Evolutionary conservation across 257 asterid species (phyloP).

Genomic region (Mitragyna speciosa): DNA sequence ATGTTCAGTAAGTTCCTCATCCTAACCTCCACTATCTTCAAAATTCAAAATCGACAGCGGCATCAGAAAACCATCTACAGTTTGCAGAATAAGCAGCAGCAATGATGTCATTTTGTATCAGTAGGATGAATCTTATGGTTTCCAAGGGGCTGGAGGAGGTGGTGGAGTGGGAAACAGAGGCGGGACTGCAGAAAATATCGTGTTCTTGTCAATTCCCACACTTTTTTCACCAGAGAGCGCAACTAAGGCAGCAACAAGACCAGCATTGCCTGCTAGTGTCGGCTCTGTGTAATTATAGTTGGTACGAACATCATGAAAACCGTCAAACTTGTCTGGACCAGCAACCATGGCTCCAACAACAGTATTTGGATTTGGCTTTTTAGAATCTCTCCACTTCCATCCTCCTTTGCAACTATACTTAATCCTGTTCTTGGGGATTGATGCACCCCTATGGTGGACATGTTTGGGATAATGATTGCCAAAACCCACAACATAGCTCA

Average conservation of each 20-base stretch:
- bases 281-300: conserved; percentile 96
- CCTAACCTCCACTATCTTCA: conserved; percentile 13
- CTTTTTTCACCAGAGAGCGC: conserved; percentile 76
- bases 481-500: conserved; percentile 91
- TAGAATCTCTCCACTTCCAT: conserved; percentile 83
- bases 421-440: conserved; percentile 78
- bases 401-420: conserved; percentile 88
- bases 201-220: conserved; percentile 71
- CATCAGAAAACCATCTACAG: conserved; percentile 29
- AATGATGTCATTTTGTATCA: conserved; percentile 6
- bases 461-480: conserved; percentile 80
- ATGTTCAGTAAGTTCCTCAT: conserved; percentile 10
- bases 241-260: conserved; percentile 85
- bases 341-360: conserved; percentile 97
- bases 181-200: conserved; percentile 91
- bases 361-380: conserved; percentile 68
- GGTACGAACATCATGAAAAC: conserved; percentile 73
- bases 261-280: conserved; percentile 92
- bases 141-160: conserved; percentile 99
- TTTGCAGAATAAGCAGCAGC: conserved; percentile 19
- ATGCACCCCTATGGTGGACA: conserved; percentile 95
- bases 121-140: conserved; percentile 44
- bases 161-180: conserved; percentile 96
- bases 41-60: conserved; percentile 14
- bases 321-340: conserved; percentile 88